Conservation (phyloP, 257 asterid genomes). For the Solanum rostratum region DNA sequence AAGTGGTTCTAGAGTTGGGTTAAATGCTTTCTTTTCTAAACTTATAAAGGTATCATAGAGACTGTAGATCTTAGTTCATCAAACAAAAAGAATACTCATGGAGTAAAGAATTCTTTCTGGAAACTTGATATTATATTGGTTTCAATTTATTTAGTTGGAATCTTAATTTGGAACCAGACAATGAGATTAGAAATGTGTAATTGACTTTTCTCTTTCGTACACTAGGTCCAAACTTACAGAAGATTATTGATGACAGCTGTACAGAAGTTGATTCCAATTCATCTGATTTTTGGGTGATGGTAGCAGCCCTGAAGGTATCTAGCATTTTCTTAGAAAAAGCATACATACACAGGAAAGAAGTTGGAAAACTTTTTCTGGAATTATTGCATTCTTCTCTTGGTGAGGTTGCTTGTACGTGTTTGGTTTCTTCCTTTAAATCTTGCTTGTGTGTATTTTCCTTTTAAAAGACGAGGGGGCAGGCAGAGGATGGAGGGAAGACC, state of each 20-base stretch:
- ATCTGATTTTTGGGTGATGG: conserved; percentile 90
- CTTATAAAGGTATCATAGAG: background rate
- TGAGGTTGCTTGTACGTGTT: background rate
- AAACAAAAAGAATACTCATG: background rate
- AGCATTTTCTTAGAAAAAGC: background rate
- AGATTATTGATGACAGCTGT: conserved; percentile 53
- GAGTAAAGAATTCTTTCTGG: background rate
- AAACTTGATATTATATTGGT: background rate
- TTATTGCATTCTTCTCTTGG: background rate
- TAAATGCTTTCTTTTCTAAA: background rate
- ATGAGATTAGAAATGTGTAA: background rate
- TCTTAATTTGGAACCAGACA: background rate
- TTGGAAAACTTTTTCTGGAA: background rate
- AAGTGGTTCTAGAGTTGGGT: background rate
- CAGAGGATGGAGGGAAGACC: background rate
- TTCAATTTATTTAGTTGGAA: background rate
- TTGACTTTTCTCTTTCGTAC: conserved; percentile 11
- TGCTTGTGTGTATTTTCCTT: background rate
- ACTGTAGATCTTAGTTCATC: background rate
- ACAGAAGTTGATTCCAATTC: conserved; percentile 69
- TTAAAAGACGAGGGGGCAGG: background rate
- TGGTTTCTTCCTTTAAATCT: background rate
- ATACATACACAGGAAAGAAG: background rate
- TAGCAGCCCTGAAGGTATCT: conserved; percentile 81
- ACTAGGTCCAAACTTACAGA: conserved; percentile 56